These are phyloP conservation scores for Chaetomium globosum DNA, from an alignment of 2,329 filamentous ascomycete genomes.

Conservation along the genomic window DNA sequence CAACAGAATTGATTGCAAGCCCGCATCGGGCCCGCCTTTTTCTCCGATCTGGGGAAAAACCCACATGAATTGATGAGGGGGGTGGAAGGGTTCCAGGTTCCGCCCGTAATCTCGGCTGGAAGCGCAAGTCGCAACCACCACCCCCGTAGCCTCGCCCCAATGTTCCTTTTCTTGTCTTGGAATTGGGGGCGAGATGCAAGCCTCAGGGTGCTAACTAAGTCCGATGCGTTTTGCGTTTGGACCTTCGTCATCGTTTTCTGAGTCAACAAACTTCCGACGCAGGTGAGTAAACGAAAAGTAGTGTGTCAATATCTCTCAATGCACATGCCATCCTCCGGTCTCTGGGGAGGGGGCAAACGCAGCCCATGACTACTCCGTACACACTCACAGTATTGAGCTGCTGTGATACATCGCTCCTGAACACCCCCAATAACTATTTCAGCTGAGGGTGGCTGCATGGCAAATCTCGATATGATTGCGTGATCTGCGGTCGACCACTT, in stretches of 20 bases:
- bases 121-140: conserved; percentile 5
- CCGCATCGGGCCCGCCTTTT: conserved; percentile 2
- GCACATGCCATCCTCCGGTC: too few relatives aligned
- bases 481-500: conserved; percentile 25
- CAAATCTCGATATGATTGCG: conserved; percentile 30
- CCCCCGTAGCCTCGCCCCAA: neutral
- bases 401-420: neutral
- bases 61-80: neutral
- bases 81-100: neutral
- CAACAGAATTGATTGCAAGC: conserved; percentile 4
- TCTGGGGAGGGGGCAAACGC: neutral
- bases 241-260: too few relatives aligned
- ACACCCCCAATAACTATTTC: neutral
- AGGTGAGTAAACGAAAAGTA: too few relatives aligned
- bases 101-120: conserved; percentile 27
- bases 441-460: conserved; percentile 22
- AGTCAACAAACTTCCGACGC: too few relatives aligned
- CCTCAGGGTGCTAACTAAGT: neutral
- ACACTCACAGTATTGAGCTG: neutral
- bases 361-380: neutral
- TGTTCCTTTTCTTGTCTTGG: neutral
- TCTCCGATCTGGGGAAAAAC: conserved; percentile 19
- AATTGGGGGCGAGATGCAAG: neutral
- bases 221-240: too few relatives aligned
- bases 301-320: too few relatives aligned